Evolutionary conservation across 495 filamentous ascomycete genomes (phyloP), one percentile per base, ranked within the genome.

Genomic region (Penicillium waksmanii): DNA sequence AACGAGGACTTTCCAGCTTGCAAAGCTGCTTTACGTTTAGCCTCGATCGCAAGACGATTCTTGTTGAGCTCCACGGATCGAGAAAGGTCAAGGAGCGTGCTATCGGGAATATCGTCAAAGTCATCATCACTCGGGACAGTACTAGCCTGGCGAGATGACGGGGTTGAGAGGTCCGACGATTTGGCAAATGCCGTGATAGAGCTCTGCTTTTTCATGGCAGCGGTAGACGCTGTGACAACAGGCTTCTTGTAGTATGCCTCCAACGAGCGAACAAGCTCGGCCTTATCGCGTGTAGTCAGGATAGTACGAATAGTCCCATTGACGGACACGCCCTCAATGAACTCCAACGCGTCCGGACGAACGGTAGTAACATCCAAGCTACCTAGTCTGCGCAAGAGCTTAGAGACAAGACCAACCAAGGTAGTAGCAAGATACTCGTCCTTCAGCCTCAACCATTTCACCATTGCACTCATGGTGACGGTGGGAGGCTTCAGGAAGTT

Each of bases 371-470:
- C 87, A 51, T 82, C 81, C 36, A 87, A 85, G 40, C 89, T 86
- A 11, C 83, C 85, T 17, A 96, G 72, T 18, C 91, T 86, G 5
- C 81, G 80, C 44, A 97, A 82, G 27, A 97, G 79, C 68, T 94
- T 92, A 21, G 78, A 72, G 27, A 87, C 82, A 21, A 89, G 75
- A 12, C 75, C 86, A 49, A 93, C 89, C 53, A 90, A 83, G 11
- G 88, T 89, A 15, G 77, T 83, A 53, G 89, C 84, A n/a, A 97
- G 83, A 62, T 90, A 96, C 35, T 85, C 82, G 71, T 97, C 93
- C 58, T 90, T 86, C 4, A 97, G 77, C 58, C 93, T 83, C 12
- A 97, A 77, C 90, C 93, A 94, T 68, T 88, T 90, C 12, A 87
- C 85, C 73, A 96, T 85, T 15, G 77, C 81, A 64, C 80, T 78